A percentile compares a stretch with the other conserved stretches of the same genome.
These are phyloP conservation scores for Chromera velia DNA, from an alignment of 73 alveolate genomes.

Conservation along the genomic window DNA sequence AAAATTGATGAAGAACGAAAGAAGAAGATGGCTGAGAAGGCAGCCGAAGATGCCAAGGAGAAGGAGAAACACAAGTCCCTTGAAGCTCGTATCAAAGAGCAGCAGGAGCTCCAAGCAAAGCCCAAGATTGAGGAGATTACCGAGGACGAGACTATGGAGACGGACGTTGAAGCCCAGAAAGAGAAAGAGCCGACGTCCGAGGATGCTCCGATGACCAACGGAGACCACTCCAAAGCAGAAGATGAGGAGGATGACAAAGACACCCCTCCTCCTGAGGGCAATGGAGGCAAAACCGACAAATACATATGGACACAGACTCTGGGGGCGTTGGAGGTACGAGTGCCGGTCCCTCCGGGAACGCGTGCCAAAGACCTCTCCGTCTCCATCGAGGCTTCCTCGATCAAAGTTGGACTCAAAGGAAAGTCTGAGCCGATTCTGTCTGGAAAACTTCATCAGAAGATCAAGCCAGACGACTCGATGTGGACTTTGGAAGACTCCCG, in stretches of 20 bases:
- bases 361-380: not conserved
- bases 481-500: constrained; percentile 73
- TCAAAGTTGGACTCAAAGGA: not conserved
- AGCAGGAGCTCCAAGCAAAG: no score
- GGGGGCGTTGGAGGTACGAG: constrained; percentile 62
- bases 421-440: not conserved
- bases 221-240: constrained; percentile 52
- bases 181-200: no score
- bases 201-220: no score
- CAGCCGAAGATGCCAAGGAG: no score
- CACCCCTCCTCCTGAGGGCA: constrained; percentile 74
- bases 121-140: no score
- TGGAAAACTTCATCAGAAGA: constrained; percentile 62
- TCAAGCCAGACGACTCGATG: constrained; percentile 66
- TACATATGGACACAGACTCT: constrained; percentile 80
- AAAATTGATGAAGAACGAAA: no score
- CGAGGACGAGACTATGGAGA: no score
- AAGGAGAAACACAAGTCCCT: no score
- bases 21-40: no score
- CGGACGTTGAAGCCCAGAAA: no score
- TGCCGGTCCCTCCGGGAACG: constrained; percentile 61
- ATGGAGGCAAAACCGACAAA: constrained; percentile 76
- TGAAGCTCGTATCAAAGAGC: no score
- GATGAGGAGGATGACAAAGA: constrained; percentile 57
- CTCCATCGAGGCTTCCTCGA: not conserved